Base-by-base conservation (phyloP, 140 eudicot species). In the Stevia rebaudiana region DNA sequence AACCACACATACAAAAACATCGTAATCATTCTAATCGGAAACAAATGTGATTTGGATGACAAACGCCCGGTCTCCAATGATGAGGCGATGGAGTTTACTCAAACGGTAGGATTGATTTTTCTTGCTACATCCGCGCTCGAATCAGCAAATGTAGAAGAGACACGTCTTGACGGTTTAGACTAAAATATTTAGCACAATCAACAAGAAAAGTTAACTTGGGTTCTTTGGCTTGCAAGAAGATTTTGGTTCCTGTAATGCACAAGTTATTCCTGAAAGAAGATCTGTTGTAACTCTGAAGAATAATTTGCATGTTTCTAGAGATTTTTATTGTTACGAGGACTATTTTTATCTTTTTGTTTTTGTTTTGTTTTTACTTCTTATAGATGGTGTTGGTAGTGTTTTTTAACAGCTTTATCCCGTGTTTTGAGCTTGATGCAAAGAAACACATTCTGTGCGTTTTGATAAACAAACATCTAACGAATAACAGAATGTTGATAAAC, bases 1-100 rank as follows among this genome's bases (percentile, higher is more conserved):
- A 81, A 84, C 62, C 96, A 88, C 51, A 94, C 96, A 15, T 94
- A 88, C 81, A 88, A 84, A 76, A 88, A 88, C 77, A 88, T 88
- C 7, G 96, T 88, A 37, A 88, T 88, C 67, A 88, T 88, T 64
- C 79, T 88, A 18, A 65, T 88, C 2, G 96, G 96, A 28, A 88
- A 88, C 87, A 88, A 88, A 55, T 48, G 71, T 4, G 96, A 88
- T 74, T 83, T 88, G 35, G 94, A 84, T 64, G 89, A 88, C 71
- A 87, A 84, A 43, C 79, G 96, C 16, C 78, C 83, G 0, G 94
- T 88, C 47, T 81, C 96, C 57, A 88, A 87, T 3, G 94, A 88
- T 72, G 96, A 88, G 40, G 96, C 96, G 40, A 82, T 82, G 43
- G 96, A 84, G 28, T 84, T 84, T 77, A 94, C 96, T 22, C 80